phyloP scores from a whole-genome alignment of 768 basidiomycete species.

The Leccinum sublutescens region DNA sequence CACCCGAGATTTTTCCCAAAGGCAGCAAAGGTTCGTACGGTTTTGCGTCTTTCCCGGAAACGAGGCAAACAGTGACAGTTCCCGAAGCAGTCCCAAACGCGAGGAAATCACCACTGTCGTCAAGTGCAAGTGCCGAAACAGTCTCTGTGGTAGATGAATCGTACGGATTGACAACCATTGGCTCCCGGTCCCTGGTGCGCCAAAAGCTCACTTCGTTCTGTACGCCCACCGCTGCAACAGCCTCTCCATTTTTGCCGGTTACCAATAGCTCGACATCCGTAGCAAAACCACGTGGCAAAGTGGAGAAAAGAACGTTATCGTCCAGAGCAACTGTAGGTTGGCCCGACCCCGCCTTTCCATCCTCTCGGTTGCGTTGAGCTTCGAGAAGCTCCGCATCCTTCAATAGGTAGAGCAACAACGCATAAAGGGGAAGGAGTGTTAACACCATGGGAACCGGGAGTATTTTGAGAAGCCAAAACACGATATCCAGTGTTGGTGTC shows the following conservation, averaged over 20 bases:
- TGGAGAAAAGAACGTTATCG: slow-evolving; percentile 53
- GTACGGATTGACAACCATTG: slow-evolving; percentile 47
- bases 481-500: slow-evolving; percentile 49
- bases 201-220: slow-evolving; percentile 78
- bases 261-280: slow-evolving; percentile 84
- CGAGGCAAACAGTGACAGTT: slow-evolving; percentile 59
- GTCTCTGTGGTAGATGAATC: slow-evolving; percentile 45
- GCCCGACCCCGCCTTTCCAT: slow-evolving; percentile 37
- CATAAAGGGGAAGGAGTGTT: slow-evolving; percentile 73
- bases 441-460: slow-evolving; percentile 80
- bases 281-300: slow-evolving; percentile 76
- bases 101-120: slow-evolving; percentile 56
- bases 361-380: slow-evolving; percentile 68
- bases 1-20: slow-evolving; percentile 44
- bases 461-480: slow-evolving; percentile 78
- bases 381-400: slow-evolving; percentile 91
- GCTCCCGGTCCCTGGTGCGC: slow-evolving; percentile 45
- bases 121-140: slow-evolving; percentile 61
- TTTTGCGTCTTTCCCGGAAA: slow-evolving; percentile 40
- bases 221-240: slow-evolving; percentile 69
- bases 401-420: slow-evolving; percentile 78
- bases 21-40: slow-evolving; percentile 42
- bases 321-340: slow-evolving; percentile 35
- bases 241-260: slow-evolving; percentile 61
- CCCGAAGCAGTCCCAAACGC: slow-evolving; percentile 75